phyloP scores from a whole-genome alignment of 2,329 filamentous ascomycete species.

The Blumeria hordei region DNA sequence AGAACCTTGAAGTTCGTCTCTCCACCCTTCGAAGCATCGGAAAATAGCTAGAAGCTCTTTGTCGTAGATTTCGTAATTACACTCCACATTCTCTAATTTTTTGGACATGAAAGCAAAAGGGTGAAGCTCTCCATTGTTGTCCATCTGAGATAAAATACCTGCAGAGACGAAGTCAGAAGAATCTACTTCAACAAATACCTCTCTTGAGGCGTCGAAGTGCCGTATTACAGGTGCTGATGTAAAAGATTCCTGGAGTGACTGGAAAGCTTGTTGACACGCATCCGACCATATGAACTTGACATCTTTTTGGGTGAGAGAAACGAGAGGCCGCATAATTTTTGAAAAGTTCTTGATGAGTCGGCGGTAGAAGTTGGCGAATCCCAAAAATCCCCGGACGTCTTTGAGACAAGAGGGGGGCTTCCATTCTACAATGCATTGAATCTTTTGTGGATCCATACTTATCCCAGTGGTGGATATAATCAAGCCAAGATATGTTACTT shows the following conservation, averaged over 20 bases:
- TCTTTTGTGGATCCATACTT: neutral
- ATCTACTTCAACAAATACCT: neutral
- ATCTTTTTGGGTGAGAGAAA: neutral
- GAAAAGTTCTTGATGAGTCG: neutral
- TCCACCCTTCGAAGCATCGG: neutral
- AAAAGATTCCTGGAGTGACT: neutral
- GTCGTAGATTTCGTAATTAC: neutral
- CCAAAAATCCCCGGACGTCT: neutral
- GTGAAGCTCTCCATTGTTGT: neutral
- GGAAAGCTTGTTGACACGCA: neutral
- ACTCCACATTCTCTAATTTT: neutral
- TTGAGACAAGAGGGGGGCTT: neutral
- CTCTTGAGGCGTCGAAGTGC: neutral
- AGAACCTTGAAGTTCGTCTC: neutral
- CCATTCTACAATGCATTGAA: neutral
- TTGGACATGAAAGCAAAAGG: neutral
- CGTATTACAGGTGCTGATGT: neutral
- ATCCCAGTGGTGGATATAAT: neutral
- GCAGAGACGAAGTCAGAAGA: neutral
- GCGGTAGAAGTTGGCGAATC: neutral
- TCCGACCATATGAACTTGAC: neutral
- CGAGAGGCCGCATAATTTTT: neutral
- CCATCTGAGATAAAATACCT: neutral
- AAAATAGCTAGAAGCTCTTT: neutral
- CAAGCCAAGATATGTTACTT: neutral